Evolutionary conservation across 2,329 filamentous ascomycete species (phyloP), one percentile per base, ranked within the genome.

Genomic region (Talaromyces islandicus): DNA sequence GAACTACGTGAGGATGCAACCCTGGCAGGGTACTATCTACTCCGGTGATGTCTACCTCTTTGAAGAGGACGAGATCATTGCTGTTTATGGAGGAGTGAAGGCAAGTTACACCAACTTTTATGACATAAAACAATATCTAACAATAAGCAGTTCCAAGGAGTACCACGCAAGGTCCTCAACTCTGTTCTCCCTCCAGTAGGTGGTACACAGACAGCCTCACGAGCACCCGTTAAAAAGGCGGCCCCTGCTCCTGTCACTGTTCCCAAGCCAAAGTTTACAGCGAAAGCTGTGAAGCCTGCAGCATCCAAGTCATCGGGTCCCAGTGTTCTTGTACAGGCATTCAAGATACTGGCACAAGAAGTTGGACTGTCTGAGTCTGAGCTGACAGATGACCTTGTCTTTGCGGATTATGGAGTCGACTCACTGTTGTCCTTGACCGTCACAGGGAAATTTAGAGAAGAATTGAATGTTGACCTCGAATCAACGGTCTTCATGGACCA

Each of bases 11-110:
- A 64, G 64, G 52, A 77, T 77, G 74, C 62, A 69, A 53, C 63
- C 59, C 29, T 59, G 56, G 43, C 64, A 71, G 24, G 70, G 67
- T n/a, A 67, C 64, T 7, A 68, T 74, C 46, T 69, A 73, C 43
- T 76, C 80, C 54, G 82, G 82, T 65, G 81, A 84, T 69, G 82
- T 84, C 38, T 84, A 83, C 72, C 80, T 84, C 65, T 76, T 84
- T 65, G 56, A 65, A 17, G 51, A 55, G 14, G 54, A 60, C 17
- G 56, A 58, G 10, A 60, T 65, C 7, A 62, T 64, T 35, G 61
- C 58, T 21, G 56, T 63, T 7, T 60, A 60, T 30, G 61, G 61
- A 56, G 61, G 61, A 17, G 81, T 85, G 60, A 81, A 80, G 67
- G 71, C 71, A 65, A 60, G 64, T 50, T 61, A 19, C 17, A 29